Percentiles rank a stretch among this genome's conserved stretches.
These are phyloP conservation scores for Santalum album DNA, from an alignment of 164 flowering plant species.

Conservation along the genomic window DNA sequence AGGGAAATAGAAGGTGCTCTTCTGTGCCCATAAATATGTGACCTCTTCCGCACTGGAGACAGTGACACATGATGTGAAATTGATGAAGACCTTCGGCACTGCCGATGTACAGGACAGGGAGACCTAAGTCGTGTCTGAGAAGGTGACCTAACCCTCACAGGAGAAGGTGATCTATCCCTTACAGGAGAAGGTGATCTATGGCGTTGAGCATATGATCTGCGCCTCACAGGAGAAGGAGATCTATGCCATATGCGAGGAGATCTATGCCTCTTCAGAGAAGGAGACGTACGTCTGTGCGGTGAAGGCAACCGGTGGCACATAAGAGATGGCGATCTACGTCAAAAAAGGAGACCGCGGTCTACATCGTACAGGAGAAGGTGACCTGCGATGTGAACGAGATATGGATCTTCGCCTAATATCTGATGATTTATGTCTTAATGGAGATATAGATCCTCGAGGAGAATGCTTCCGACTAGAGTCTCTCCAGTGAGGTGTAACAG, in stretches of 20 bases:
- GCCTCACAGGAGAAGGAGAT: not conserved
- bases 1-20: constrained; percentile 1
- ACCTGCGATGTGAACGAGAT: constrained; percentile 37
- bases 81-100: constrained; percentile 5
- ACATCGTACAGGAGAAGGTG: constrained; percentile 26
- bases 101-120: not conserved
- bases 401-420: constrained; percentile 25
- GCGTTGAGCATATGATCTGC: constrained; percentile 1
- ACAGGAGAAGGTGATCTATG: constrained; percentile 11
- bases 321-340: not conserved
- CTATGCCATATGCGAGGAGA: constrained; percentile 9
- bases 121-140: constrained; percentile 7
- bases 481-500: constrained; percentile 63
- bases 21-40: not conserved
- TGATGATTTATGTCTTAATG: constrained; percentile 16
- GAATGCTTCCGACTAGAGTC: constrained; percentile 27
- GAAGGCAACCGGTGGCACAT: not conserved
- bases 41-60: constrained; percentile 6
- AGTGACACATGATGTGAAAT: not conserved
- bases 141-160: not conserved
- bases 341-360: constrained; percentile 21
- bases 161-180: constrained; percentile 30
- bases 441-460: constrained; percentile 24
- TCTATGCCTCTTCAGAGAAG: constrained; percentile 14
- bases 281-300: constrained; percentile 16